Percentiles rank a stretch among this genome's conserved stretches.
Evolutionary conservation across 495 filamentous ascomycete species (phyloP).

Genomic region (Podospora tetraspora): DNA sequence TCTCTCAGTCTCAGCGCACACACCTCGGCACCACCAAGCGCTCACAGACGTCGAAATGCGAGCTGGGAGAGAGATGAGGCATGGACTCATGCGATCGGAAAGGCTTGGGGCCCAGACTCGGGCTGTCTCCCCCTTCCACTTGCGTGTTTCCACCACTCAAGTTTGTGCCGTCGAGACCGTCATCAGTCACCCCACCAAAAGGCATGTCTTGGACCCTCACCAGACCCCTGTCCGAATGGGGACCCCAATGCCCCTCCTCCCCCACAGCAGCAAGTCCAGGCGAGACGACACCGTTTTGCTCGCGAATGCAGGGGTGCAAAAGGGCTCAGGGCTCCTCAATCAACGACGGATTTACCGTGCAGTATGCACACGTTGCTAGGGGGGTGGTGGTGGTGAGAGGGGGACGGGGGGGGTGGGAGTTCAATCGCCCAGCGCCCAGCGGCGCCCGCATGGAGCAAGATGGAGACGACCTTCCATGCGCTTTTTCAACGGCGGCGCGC

Average conservation of each 20-base stretch:
- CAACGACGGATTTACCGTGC: constrained; percentile 29
- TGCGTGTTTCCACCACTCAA: constrained; percentile 1
- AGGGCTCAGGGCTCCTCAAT: constrained; percentile 13
- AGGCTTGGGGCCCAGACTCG: constrained; percentile 1
- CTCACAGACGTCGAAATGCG: background rate
- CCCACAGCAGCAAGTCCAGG: constrained; percentile 13
- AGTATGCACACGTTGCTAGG: constrained; percentile 31
- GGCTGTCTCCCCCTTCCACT: background rate
- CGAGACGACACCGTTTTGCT: constrained; percentile 15
- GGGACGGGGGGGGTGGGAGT: constrained; percentile 7
- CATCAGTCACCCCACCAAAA: background rate
- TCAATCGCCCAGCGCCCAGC: background rate
- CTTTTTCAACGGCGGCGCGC: background rate
- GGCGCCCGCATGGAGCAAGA: background rate
- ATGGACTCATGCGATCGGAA: constrained; percentile 5
- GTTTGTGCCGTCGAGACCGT: background rate
- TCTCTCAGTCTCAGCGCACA: constrained; percentile 5
- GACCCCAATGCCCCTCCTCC: constrained; percentile 15
- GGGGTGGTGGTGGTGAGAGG: constrained; percentile 3
- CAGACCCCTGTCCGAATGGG: constrained; percentile 4
- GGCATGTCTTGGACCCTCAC: background rate
- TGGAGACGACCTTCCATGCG: background rate
- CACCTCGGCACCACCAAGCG: constrained; percentile 1
- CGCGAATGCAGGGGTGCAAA: constrained; percentile 25
- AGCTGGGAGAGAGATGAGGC: background rate